Conservation (phyloP, 2,329 filamentous ascomycete genomes). For the Bretziella fagacearum region DNA sequence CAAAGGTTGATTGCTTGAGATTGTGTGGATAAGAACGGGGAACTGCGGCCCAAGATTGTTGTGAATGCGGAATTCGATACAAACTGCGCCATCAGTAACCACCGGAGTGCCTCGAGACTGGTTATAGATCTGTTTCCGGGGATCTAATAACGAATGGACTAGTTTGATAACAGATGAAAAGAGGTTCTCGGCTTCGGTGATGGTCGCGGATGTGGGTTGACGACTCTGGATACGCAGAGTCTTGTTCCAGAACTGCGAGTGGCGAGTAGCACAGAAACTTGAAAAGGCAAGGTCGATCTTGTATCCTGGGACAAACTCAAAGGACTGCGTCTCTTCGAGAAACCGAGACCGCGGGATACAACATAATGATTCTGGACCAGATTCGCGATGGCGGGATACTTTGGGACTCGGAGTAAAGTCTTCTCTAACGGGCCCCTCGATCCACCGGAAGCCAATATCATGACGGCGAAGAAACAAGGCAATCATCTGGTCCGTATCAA, state of each 20-base stretch:
- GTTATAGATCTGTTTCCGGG: constrained; percentile 21
- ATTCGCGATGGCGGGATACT: constrained; percentile 25
- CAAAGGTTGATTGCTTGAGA: constrained; percentile 29
- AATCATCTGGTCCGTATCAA: constrained; percentile 33
- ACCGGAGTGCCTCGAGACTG: constrained; percentile 15
- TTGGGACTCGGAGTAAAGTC: constrained; percentile 23
- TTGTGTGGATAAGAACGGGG: constrained; percentile 27
- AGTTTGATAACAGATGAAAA: constrained; percentile 29
- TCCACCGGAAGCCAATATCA: constrained; percentile 33
- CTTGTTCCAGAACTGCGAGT: constrained; percentile 24
- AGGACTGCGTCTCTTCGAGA: constrained; percentile 28
- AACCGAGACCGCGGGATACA: constrained; percentile 32
- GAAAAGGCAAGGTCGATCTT: constrained; percentile 29
- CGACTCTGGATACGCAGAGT: constrained; percentile 28
- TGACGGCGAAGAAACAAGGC: constrained; percentile 34
- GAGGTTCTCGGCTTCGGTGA: constrained; percentile 29
- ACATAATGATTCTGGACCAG: constrained; percentile 28
- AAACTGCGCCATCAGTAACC: constrained; percentile 27
- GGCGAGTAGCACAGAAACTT: constrained; percentile 25
- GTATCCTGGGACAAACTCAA: constrained; percentile 34
- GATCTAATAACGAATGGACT: constrained; percentile 26
- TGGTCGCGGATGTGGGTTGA: constrained; percentile 32
- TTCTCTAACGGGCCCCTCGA: constrained; percentile 27
- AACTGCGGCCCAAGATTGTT: constrained; percentile 35
- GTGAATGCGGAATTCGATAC: constrained; percentile 28